Percentiles rank a stretch among this genome's conserved stretches.
Evolutionary conservation across 768 basidiomycete species (phyloP).

Genomic region (Suillus subluteus): DNA sequence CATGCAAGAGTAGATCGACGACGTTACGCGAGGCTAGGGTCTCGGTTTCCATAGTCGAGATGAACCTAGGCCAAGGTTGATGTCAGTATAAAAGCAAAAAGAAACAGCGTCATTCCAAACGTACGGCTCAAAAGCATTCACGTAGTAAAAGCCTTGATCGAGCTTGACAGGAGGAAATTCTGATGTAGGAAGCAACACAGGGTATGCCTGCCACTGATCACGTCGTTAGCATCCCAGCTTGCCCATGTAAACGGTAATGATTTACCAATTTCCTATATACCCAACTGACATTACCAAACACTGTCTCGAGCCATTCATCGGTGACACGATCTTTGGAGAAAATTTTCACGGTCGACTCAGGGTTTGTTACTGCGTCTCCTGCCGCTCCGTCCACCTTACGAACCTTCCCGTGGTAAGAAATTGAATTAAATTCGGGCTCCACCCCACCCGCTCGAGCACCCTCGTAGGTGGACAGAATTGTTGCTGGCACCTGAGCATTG

Average conservation of each 20-base stretch:
- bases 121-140: slow-evolving; percentile 90
- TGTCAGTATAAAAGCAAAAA: slow-evolving; percentile 10
- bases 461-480: slow-evolving; percentile 74
- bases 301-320: slow-evolving; percentile 68
- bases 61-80: slow-evolving; percentile 50
- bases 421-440: slow-evolving; percentile 83
- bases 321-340: slow-evolving; percentile 70
- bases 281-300: slow-evolving; percentile 83
- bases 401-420: slow-evolving; percentile 76
- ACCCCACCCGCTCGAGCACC: slow-evolving; percentile 56
- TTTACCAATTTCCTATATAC: slow-evolving; percentile 75
- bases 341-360: slow-evolving; percentile 82
- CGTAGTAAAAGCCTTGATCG: slow-evolving; percentile 82
- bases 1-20: slow-evolving; percentile 76
- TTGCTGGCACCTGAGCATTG: slow-evolving; percentile 52
- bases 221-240: slow-evolving; percentile 12
- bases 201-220: slow-evolving; percentile 81
- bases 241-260: slow-evolving; percentile 7
- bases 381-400: slow-evolving; percentile 30
- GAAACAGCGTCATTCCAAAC: slow-evolving; percentile 31
- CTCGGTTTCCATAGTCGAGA: slow-evolving; percentile 95
- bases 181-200: slow-evolving; percentile 65
- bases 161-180: slow-evolving; percentile 80
- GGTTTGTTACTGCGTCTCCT: slow-evolving; percentile 29
- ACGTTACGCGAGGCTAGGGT: slow-evolving; percentile 82